Base-by-base conservation (phyloP, 1,139 yeast species). In the Taphrina confusa region DNA sequence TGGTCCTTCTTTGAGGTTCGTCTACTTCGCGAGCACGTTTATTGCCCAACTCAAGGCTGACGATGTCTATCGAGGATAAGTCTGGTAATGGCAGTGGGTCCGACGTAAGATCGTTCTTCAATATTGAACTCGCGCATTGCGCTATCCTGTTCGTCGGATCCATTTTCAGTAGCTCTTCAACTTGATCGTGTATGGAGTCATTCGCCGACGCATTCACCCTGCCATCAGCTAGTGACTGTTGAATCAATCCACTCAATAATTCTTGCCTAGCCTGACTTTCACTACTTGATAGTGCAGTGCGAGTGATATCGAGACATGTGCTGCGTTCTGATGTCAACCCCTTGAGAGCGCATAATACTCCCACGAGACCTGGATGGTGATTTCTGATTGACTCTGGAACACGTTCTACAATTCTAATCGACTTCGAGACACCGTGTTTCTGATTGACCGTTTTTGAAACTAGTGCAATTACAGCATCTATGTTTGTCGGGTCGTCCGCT, bases 11-110 rank as follows among this genome's bases (percentile, higher is more conserved):
- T 12, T 14, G 25, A 3, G 28, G 33, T 11, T 8, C 28, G 12
- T 27, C 40, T n/a, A 3, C 34, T 1, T 36, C 54, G 14, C 30
- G 54, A 5, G 34, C n/a, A 2, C 54, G 36, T 30, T 56, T 56
- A 36, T 33, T 20, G 27, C 46, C 46, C 31, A 34, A 16, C 22
- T 56, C 60, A 27, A 56, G 54, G 4, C 46, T 33, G 33, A 27
- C 49, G 14, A 56, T 27, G 25, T 56, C 47, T 20, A 56, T 22
- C 16, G 44, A 14, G 12, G 58, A 54, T 9, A 54, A 25, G 9
- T 54, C 58, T 8, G 58, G 58, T 22, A 54, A 18, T 8, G 33
- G 51, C 28, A 47, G 14, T 4, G 31, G 20, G 25, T 54, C 44
- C 18, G 33, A 25, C 16, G 33, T 5, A n/a, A 51, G 14, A 30